Percentiles rank a stretch among this genome's conserved stretches.
Conservation (phyloP, 2,329 filamentous ascomycete species). For the Colletotrichum scovillei region DNA sequence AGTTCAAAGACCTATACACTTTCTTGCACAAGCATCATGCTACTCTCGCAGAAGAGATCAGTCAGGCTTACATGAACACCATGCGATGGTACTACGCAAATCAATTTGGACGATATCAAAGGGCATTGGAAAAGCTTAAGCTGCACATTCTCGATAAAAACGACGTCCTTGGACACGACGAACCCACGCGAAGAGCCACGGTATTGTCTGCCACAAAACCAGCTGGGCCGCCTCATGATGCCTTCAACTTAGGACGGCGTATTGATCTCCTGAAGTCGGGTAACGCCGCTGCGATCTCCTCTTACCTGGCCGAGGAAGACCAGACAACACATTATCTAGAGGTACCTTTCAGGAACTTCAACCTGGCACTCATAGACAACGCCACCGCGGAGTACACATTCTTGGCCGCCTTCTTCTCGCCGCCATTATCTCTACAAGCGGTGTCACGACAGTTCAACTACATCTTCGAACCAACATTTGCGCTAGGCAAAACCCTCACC, state of each 20-base stretch:
- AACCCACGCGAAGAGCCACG: slow-evolving; percentile 72
- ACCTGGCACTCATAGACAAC: slow-evolving; percentile 93
- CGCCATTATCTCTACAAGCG: slow-evolving; percentile 77
- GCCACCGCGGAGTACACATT: slow-evolving; percentile 96
- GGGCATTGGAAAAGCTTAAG: slow-evolving; percentile 85
- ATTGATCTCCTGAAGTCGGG: slow-evolving; percentile 82
- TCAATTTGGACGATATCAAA: slow-evolving; percentile 89
- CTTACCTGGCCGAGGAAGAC: slow-evolving; percentile 92
- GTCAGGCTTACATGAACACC: slow-evolving; percentile 94
- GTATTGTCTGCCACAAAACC: slow-evolving; percentile 64
- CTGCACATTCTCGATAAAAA: slow-evolving; percentile 85
- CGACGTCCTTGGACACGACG: slow-evolving; percentile 85
- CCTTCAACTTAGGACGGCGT: slow-evolving; percentile 88
- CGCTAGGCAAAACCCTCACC: slow-evolving; percentile 82
- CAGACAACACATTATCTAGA: slow-evolving; percentile 88
- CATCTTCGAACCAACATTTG: slow-evolving; percentile 90
- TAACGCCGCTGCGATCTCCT: slow-evolving; percentile 82
- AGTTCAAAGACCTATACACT: slow-evolving; percentile 86
- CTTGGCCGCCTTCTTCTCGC: slow-evolving; percentile 88
- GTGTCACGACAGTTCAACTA: slow-evolving; percentile 87
- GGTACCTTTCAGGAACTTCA: slow-evolving; percentile 92
- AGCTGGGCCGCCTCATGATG: slow-evolving; percentile 77
- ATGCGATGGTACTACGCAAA: slow-evolving; percentile 99
- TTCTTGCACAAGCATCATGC: slow-evolving; percentile 88
- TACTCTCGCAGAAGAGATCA: slow-evolving; percentile 88